Evolutionary conservation across 2,329 filamentous ascomycete genomes (phyloP).

Genomic region (Pseudogymnoascus sp.): DNA sequence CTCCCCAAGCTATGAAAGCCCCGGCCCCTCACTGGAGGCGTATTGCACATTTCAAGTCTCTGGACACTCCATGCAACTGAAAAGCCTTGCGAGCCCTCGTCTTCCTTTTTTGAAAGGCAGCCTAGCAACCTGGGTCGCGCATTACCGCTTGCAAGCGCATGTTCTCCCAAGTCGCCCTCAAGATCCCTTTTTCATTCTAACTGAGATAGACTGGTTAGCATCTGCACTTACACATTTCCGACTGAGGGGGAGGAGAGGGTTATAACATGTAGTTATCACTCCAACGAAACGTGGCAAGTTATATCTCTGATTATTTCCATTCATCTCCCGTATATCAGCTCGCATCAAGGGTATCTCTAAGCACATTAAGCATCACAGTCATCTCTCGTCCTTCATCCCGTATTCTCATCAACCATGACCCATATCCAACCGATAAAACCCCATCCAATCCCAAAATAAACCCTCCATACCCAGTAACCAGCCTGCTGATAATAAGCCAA

Average conservation of each 20-base stretch:
- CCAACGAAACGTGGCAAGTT: not conserved
- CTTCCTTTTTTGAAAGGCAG: too few species aligned
- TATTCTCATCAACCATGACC: not conserved
- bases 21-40: too few species aligned
- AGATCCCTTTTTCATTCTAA: not conserved
- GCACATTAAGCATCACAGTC: constrained; percentile 5
- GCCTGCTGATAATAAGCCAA: constrained; percentile 6
- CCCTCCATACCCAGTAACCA: not conserved
- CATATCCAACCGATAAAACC: not conserved
- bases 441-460: not conserved
- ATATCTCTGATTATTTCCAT: constrained; percentile 4
- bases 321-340: not conserved
- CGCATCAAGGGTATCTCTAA: constrained; percentile 5
- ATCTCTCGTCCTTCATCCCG: not conserved
- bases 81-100: too few species aligned
- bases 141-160: not conserved
- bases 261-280: not conserved
- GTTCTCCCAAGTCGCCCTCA: not conserved
- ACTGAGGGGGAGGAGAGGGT: not conserved
- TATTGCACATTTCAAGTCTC: too few species aligned
- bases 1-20: too few species aligned
- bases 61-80: too few species aligned
- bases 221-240: not conserved
- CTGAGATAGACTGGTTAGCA: not conserved
- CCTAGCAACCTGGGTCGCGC: too few species aligned